Base-by-base conservation (phyloP, 179 eudicot species). In the Vitellaria paradoxa region DNA sequence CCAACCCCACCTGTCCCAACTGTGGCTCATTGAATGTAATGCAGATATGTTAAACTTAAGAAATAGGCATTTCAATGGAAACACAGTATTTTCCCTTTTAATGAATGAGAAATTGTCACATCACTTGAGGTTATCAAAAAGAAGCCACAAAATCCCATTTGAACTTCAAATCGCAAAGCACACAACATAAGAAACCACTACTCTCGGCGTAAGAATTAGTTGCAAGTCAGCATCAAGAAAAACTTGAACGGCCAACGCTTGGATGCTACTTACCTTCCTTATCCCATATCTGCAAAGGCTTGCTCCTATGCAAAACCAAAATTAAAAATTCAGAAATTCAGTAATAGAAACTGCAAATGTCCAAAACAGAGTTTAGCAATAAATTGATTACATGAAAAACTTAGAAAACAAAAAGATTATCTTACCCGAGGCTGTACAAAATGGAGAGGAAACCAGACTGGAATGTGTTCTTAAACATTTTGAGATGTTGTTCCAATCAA, bases 281-380 rank as follows among this genome's bases (percentile, higher is more conserved):
- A 75, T 96, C 99, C 99, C 99, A 93, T 72, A 93, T 93, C 86
- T 96, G 99, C 84, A 96, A 75, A 57, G 99, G 99, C 83, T 96
- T 96, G 89, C 99, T 96, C 93, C 99, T 96, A 86, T 7, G 9
- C 46, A 47, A 72, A 67, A 17, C 75, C n/a, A 67, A 23, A 24
- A 53, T 21, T 14, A 59, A 72, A 74, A 50, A 10, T 9, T 45
- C 23, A 53, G 56, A 70, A 26, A 20, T 26, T 53, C 42, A 73
- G 26, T 62, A 26, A 73, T 9, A 59, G 13, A 49, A 45, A 64
- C 50, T 45, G 42, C n/a, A 73, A 70, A 45, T 37, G 45, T 11
- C 47, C 15, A n/a, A 63, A 15, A 65, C 23, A 70, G 50, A 56
- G 15, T 52, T 24, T 20, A 42, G 8, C 23, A 37, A 49, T 49